A percentile compares a stretch with the other conserved stretches of the same genome.
Evolutionary conservation across 495 filamentous ascomycete species (phyloP).

Genomic region (Staphylotrichum longicolle): DNA sequence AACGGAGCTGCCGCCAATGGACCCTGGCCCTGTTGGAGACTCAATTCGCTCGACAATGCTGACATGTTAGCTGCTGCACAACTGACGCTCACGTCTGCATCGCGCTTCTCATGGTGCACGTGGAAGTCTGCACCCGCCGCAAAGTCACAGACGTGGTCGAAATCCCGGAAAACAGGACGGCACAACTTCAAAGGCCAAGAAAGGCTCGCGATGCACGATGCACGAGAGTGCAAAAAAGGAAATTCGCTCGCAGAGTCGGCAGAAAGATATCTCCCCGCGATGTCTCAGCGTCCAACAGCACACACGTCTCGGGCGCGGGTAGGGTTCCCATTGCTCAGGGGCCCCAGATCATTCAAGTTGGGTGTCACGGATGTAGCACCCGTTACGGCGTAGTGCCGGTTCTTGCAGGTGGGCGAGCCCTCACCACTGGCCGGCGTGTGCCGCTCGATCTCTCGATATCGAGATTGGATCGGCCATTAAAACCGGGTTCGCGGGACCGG

Average conservation of each 20-base stretch:
- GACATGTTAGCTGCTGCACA: no score
- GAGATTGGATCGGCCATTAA: conserved; percentile 30
- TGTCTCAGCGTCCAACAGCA: conserved; percentile 5
- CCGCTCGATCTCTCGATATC: conserved; percentile 21
- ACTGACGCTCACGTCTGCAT: no score
- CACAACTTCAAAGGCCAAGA: neutral
- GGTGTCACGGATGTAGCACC: neutral
- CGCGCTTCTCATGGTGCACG: no score
- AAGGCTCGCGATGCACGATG: neutral
- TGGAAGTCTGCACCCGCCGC: no score
- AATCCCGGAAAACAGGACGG: neutral
- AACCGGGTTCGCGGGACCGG: conserved; percentile 29
- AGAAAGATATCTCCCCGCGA: no score
- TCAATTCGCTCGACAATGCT: no score
- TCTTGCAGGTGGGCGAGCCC: no score
- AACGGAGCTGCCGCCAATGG: no score
- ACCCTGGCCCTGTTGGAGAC: no score
- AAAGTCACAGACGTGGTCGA: no score
- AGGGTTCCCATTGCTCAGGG: neutral
- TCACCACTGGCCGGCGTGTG: neutral
- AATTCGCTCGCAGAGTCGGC: neutral
- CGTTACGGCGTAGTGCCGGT: no score
- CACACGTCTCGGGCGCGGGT: neutral
- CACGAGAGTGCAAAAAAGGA: neutral
- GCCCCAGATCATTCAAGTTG: neutral